Evolutionary conservation across 139 green algal genomes (phyloP).

Genomic region (Diplosphaera chodatii): DNA sequence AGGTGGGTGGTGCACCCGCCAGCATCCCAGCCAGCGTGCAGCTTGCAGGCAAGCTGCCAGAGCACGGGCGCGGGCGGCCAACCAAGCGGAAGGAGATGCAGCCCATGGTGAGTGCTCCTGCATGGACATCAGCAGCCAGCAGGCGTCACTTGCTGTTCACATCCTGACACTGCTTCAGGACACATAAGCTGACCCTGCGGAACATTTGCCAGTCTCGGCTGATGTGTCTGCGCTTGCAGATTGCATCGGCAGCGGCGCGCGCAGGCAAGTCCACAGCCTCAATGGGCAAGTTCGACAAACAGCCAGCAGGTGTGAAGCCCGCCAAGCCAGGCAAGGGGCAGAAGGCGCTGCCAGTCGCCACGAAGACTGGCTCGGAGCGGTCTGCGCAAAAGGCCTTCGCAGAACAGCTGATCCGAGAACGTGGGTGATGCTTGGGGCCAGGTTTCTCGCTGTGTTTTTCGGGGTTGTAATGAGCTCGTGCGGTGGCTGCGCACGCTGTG

Average conservation of each 20-base stretch:
- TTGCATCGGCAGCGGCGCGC: slow-evolving; percentile 54
- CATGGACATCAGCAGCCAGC: no score
- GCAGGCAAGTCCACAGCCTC: slow-evolving; percentile 85
- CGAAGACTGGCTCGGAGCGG: slow-evolving; percentile 26
- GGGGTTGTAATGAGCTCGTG: no score
- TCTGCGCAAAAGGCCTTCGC: not conserved
- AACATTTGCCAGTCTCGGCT: no score
- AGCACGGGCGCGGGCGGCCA: slow-evolving; percentile 48
- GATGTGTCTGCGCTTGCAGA: slow-evolving; percentile 26
- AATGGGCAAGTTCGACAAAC: slow-evolving; percentile 91
- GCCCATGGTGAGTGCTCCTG: slow-evolving; percentile 42
- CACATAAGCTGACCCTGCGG: no score
- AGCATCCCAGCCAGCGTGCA: slow-evolving; percentile 67
- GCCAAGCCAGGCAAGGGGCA: slow-evolving; percentile 33
- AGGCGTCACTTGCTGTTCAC: no score
- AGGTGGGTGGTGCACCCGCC: slow-evolving; percentile 24
- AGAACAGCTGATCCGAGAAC: not conserved
- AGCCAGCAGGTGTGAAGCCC: slow-evolving; percentile 53
- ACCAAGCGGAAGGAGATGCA: slow-evolving; percentile 61
- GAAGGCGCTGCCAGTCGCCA: slow-evolving; percentile 42
- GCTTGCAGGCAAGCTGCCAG: slow-evolving; percentile 60
- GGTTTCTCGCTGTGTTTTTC: no score
- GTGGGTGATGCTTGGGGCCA: no score
- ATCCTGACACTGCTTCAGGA: no score
- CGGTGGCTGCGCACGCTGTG: no score